Evolutionary conservation across 495 filamentous ascomycete genomes (phyloP).

Genomic region (Friedmanniomyces endolithicus): DNA sequence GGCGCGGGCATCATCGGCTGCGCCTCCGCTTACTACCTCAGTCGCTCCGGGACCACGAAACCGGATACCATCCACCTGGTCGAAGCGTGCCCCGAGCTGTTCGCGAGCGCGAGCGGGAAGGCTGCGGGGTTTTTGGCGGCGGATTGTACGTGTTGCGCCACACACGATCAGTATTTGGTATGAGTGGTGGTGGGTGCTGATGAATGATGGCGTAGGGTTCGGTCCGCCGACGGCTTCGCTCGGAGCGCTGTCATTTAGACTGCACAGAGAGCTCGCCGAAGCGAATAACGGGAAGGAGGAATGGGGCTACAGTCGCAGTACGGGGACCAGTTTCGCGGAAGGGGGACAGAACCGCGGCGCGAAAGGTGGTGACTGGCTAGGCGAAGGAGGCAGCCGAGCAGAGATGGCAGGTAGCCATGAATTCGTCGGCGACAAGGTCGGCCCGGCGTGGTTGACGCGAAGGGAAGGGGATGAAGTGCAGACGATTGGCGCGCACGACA

Average conservation of each 20-base stretch:
- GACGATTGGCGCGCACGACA: conserved; percentile 48
- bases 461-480: conserved; percentile 41
- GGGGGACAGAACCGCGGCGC: conserved; percentile 5
- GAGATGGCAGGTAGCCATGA: conserved; percentile 37
- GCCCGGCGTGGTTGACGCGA: conserved; percentile 50
- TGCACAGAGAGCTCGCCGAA: conserved; percentile 49
- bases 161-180: not conserved
- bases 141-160: conserved; percentile 49
- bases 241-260: conserved; percentile 54
- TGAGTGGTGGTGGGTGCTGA: not conserved
- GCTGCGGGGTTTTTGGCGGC: conserved; percentile 63
- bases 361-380: conserved; percentile 44
- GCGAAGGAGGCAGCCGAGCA: conserved; percentile 49
- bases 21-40: conserved; percentile 67
- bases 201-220: conserved; percentile 24
- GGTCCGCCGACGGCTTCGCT: conserved; percentile 40
- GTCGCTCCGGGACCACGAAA: conserved; percentile 36
- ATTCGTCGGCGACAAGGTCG: conserved; percentile 19
- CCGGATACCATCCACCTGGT: conserved; percentile 53
- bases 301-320: conserved; percentile 60
- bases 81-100: conserved; percentile 51
- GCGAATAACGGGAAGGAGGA: conserved; percentile 44
- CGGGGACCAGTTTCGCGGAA: conserved; percentile 42
- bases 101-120: conserved; percentile 59
- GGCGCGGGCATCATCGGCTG: conserved; percentile 69